These are phyloP conservation scores for Dissophora globulifera DNA, from an alignment of 192 early-diverging fungal species.

Conservation along the genomic window DNA sequence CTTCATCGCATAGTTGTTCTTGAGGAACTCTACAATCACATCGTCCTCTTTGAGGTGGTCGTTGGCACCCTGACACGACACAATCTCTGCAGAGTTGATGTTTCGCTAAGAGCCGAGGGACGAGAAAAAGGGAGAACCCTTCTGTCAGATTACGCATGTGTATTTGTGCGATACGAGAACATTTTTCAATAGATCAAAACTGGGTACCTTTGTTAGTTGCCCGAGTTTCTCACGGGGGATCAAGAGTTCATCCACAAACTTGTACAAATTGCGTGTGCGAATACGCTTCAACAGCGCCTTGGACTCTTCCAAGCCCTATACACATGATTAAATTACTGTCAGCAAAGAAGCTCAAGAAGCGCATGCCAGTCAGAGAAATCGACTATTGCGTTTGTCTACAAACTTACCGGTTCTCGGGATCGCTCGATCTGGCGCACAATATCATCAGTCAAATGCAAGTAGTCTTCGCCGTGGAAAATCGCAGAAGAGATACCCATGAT, in stretches of 20 bases:
- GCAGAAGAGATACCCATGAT: constrained; percentile 69
- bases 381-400: no score
- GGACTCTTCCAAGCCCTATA: constrained; percentile 65
- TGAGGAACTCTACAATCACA: constrained; percentile 77
- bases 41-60: constrained; percentile 75
- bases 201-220: constrained; percentile 54
- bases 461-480: constrained; percentile 72
- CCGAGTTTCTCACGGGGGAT: constrained; percentile 64
- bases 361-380: no score
- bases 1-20: constrained; percentile 87
- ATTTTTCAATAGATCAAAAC: neutral
- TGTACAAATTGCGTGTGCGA: constrained; percentile 85
- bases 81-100: constrained; percentile 68
- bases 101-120: constrained; percentile 33
- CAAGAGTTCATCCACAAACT: constrained; percentile 83
- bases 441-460: constrained; percentile 83
- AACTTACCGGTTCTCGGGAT: constrained; percentile 60
- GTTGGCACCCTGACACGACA: constrained; percentile 65
- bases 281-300: constrained; percentile 77
- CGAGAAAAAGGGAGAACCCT: no score
- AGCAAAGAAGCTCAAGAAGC: no score
- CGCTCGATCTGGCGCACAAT: constrained; percentile 81
- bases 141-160: no score
- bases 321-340: no score
- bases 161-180: no score